Base-by-base conservation (phyloP, 1,284 basidiomycete genomes). In the Moesziomyces globuligerus region DNA sequence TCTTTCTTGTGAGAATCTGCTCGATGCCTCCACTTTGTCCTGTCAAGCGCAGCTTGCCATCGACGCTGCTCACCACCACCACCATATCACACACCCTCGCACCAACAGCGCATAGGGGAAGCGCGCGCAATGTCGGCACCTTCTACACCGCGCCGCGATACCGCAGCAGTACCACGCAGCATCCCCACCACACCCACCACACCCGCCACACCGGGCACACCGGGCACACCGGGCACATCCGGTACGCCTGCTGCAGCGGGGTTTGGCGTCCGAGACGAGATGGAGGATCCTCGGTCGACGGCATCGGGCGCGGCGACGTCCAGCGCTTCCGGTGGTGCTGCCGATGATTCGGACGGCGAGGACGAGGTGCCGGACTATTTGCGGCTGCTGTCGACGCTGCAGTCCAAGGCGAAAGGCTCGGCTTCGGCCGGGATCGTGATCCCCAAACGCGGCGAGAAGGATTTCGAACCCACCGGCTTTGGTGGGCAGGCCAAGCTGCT, bases 391-490 rank as follows among this genome's bases (percentile, higher is more conserved):
- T 67, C 61, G n/a, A 45, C 56, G 1, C 57, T 70, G 46, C 50
- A 70, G 10, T 23, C 61, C 6, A 52, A 66, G n/a, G 56, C 60
- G 48, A 53, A 54, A 26, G 23, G 36, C 11, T 17, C 49, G 2
- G 20, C 26, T 1, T 5, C 38, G 4, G 17, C 47, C 21, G 48
- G 43, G 17, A 59, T 55, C 26, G 56, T 65, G 37, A 78, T 81
- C 38, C 79, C 79, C 9, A 81, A 81, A 43, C 48, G 79, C 10
- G 79, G 79, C 11, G 77, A 79, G 20, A 81, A 80, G 36, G 79
- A 80, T 75, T 98, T 94, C 74, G 94, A 98, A 82, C 95, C 95
- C 4, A 83, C 86, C 72, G 83, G 78, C 57, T 66, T 84, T 80
- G 72, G 87, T 50, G 86, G 88, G 40, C 87, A 91, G 55, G 87